These are phyloP conservation scores for Lotus japonicus DNA, from an alignment of 306 rosid genomes.

Conservation along the genomic window DNA sequence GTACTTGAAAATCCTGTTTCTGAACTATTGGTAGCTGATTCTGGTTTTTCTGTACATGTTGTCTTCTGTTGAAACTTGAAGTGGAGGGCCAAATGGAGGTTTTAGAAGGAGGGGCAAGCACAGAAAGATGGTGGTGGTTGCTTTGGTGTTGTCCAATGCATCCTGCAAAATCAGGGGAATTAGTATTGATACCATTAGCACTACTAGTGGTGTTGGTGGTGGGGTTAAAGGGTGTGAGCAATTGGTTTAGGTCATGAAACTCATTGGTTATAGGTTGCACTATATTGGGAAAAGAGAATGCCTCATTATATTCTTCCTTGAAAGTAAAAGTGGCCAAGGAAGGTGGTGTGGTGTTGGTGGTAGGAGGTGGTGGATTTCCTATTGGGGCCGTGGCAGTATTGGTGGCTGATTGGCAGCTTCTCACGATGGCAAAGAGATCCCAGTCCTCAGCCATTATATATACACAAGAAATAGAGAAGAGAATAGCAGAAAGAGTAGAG, in stretches of 20 bases:
- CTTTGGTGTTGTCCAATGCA: constrained; percentile 11
- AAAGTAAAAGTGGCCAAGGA: constrained; percentile 26
- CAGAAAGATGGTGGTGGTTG: neutral
- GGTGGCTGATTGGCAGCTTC: constrained; percentile 45
- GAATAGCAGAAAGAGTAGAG: neutral
- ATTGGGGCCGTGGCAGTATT: neutral
- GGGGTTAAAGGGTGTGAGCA: constrained; percentile 34
- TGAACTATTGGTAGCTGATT: neutral
- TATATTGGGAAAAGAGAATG: constrained; percentile 33
- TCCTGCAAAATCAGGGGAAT: constrained; percentile 23
- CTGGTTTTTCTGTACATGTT: neutral
- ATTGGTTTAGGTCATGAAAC: constrained; percentile 41
- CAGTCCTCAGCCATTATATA: constrained; percentile 51
- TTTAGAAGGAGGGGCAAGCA: neutral
- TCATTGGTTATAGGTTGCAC: constrained; percentile 26
- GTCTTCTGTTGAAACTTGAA: constrained; percentile 13
- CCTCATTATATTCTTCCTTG: constrained; percentile 22
- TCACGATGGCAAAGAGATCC: constrained; percentile 73
- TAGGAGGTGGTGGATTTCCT: neutral
- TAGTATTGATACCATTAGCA: constrained; percentile 17
- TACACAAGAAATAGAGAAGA: neutral
- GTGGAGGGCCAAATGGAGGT: constrained; percentile 8
- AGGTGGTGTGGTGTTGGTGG: constrained; percentile 2
- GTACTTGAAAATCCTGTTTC: constrained; percentile 4
- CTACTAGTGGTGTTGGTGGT: neutral